phyloP scores from a whole-genome alignment of 257 asterid genomes.

The Solanum virginianum region DNA sequence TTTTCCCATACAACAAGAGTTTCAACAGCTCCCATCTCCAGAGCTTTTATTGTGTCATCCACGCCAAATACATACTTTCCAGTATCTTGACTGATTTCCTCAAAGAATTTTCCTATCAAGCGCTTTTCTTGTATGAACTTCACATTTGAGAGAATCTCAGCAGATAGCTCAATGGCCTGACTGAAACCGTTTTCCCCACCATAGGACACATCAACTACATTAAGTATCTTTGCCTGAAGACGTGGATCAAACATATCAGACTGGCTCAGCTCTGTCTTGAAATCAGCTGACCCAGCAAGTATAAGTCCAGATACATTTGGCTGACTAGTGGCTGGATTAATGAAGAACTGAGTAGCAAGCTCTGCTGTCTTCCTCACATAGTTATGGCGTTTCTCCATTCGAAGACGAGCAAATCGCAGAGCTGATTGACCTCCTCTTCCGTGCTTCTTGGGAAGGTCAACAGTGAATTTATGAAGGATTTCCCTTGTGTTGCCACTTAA shows the following conservation, averaged over 20 bases:
- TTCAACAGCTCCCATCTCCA: conserved; percentile 43
- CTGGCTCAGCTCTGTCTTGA: conserved; percentile 37
- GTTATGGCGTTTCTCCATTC: conserved; percentile 40
- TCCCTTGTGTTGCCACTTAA: conserved; percentile 39
- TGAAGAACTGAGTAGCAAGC: conserved; percentile 33
- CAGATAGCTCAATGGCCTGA: conserved; percentile 36
- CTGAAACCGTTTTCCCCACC: conserved; percentile 42
- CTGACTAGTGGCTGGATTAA: conserved; percentile 41
- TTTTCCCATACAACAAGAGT: conserved; percentile 36
- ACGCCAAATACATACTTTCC: conserved; percentile 40
- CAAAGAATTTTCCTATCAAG: conserved; percentile 33
- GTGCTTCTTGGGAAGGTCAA: conserved; percentile 39
- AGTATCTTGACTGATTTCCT: conserved; percentile 39
- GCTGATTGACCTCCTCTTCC: conserved; percentile 48
- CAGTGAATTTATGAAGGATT: conserved; percentile 34
- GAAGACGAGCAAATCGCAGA: conserved; percentile 35
- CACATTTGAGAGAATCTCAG: conserved; percentile 33
- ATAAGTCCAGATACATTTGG: conserved; percentile 38
- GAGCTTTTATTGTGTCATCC: conserved; percentile 33
- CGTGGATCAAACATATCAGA: conserved; percentile 42
- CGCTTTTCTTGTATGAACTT: conserved; percentile 35
- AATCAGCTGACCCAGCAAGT: conserved; percentile 41
- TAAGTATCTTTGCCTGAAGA: conserved; percentile 30
- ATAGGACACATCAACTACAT: conserved; percentile 37
- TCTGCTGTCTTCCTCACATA: conserved; percentile 39